phyloP scores from a whole-genome alignment of 1,284 basidiomycete species.

The Austroboletus novae-zelandiae region DNA sequence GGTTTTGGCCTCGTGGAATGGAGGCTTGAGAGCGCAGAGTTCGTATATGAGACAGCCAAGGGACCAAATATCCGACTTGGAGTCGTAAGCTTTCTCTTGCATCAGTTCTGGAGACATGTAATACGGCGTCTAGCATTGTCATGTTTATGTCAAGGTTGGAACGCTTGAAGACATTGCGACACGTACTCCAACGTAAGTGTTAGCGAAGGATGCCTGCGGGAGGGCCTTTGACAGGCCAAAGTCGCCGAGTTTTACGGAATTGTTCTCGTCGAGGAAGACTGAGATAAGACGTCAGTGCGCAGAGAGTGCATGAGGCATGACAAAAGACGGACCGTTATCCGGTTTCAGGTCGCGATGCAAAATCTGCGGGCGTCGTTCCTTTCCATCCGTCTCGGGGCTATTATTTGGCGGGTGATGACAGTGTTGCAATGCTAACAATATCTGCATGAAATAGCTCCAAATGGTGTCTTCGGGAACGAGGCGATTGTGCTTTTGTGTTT shows the following conservation, averaged over 20 bases:
- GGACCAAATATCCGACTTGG: slow-evolving; percentile 98
- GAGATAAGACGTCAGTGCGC: not conserved
- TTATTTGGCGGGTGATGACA: slow-evolving; percentile 80
- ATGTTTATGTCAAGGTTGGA: not conserved
- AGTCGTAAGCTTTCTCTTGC: slow-evolving; percentile 94
- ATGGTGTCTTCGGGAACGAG: slow-evolving; percentile 87
- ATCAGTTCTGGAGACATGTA: slow-evolving; percentile 99
- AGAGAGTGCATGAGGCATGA: not conserved
- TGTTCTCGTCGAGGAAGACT: slow-evolving; percentile 84
- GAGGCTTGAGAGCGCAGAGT: slow-evolving; percentile 88
- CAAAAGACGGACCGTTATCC: slow-evolving; percentile 75
- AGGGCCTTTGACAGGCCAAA: slow-evolving; percentile 95
- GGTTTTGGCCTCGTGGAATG: slow-evolving; percentile 88
- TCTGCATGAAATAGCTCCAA: slow-evolving; percentile 95
- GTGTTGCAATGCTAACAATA: slow-evolving; percentile 85
- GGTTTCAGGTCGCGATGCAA: slow-evolving; percentile 95
- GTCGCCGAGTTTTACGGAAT: slow-evolving; percentile 90
- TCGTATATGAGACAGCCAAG: slow-evolving; percentile 96
- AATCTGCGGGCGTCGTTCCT: slow-evolving; percentile 69
- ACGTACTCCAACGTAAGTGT: slow-evolving; percentile 93
- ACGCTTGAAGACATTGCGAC: not conserved
- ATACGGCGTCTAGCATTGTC: slow-evolving; percentile 76
- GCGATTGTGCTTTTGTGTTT: slow-evolving; percentile 63
- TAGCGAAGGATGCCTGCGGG: slow-evolving; percentile 83
- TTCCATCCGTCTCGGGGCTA: slow-evolving; percentile 41